phyloP scores from a whole-genome alignment of 2,329 filamentous ascomycete species.

The Clarireedia hainanense region DNA sequence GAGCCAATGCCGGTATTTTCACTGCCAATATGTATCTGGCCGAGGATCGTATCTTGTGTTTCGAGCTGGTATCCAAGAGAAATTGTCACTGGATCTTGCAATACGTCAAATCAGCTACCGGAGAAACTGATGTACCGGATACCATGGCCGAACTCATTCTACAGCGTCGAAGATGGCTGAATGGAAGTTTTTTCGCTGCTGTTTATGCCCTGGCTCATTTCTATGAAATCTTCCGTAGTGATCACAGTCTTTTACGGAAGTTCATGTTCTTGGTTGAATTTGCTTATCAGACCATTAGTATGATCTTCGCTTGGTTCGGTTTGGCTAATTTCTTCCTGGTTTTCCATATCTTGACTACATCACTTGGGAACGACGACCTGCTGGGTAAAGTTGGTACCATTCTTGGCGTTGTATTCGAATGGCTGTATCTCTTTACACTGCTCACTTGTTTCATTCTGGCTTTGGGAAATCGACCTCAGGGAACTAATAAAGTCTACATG shows the following conservation, averaged over 20 bases:
- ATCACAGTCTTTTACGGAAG: slow-evolving; percentile 85
- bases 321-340: slow-evolving; percentile 98
- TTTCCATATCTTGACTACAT: slow-evolving; percentile 96
- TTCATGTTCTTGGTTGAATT: slow-evolving; percentile 91
- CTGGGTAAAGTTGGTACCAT: slow-evolving; percentile 72
- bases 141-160: slow-evolving; percentile 94
- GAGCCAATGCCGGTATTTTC: slow-evolving; percentile 92
- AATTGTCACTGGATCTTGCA: slow-evolving; percentile 95
- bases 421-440: slow-evolving; percentile 86
- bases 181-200: slow-evolving; percentile 96
- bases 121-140: slow-evolving; percentile 97
- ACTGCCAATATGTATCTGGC: slow-evolving; percentile 95
- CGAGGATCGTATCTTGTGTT: slow-evolving; percentile 84
- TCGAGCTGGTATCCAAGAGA: slow-evolving; percentile 92
- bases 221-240: slow-evolving; percentile 83
- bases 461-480: slow-evolving; percentile 88
- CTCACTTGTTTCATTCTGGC: slow-evolving; percentile 93
- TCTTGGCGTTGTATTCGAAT: slow-evolving; percentile 86
- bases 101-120: slow-evolving; percentile 92
- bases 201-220: slow-evolving; percentile 97
- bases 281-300: slow-evolving; percentile 84
- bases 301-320: slow-evolving; percentile 96
- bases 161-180: slow-evolving; percentile 92
- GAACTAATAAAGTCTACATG: slow-evolving; percentile 89
- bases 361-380: slow-evolving; percentile 66